These are phyloP conservation scores for Gossypium stocksii DNA, from an alignment of 345 rosid genomes.

Conservation along the genomic window DNA sequence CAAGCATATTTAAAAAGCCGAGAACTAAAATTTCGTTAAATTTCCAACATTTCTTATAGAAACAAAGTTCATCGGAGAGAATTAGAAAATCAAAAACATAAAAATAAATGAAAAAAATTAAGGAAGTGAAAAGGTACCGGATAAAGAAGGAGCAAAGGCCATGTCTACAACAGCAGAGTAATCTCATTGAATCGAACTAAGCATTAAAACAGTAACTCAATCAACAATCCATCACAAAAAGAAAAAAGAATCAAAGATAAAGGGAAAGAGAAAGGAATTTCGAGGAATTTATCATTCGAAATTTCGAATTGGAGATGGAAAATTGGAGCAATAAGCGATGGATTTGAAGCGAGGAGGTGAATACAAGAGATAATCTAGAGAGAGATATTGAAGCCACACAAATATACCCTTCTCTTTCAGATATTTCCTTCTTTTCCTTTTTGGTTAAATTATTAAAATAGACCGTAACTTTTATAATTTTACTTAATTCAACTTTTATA, in stretches of 20 bases:
- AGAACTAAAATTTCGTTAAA: slow-evolving; percentile 7
- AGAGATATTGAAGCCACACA: slow-evolving; percentile 58
- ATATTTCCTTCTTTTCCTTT: slow-evolving; percentile 1
- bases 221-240: not conserved
- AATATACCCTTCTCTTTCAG: slow-evolving; percentile 37
- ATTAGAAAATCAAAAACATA: not conserved
- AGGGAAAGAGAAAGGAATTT: not conserved
- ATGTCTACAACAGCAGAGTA: slow-evolving; percentile 51
- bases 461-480: not conserved
- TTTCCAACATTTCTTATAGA: slow-evolving; percentile 12
- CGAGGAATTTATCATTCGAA: slow-evolving; percentile 16
- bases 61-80: not conserved
- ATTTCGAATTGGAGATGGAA: slow-evolving; percentile 17
- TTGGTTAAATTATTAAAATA: not conserved
- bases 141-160: slow-evolving; percentile 77
- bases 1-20: not conserved
- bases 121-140: slow-evolving; percentile 41
- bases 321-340: slow-evolving; percentile 31
- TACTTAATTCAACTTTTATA: not conserved
- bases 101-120: not conserved
- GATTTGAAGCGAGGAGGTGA: slow-evolving; percentile 28
- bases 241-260: not conserved
- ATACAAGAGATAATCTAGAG: slow-evolving; percentile 61
- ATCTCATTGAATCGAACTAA: slow-evolving; percentile 46
- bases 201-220: slow-evolving; percentile 21